Conservation (phyloP, 768 basidiomycete genomes). For the Serendipita vermifera region DNA sequence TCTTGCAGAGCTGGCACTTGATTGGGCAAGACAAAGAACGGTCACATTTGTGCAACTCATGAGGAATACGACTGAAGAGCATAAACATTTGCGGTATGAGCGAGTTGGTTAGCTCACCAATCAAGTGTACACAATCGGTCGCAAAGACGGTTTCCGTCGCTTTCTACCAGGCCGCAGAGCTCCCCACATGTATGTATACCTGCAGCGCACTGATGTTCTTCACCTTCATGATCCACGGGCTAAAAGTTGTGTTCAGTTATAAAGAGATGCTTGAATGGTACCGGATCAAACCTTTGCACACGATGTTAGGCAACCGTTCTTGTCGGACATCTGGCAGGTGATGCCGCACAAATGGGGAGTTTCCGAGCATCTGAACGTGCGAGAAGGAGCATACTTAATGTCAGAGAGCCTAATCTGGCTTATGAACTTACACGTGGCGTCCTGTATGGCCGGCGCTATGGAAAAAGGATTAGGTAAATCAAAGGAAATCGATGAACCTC, state of each 20-base stretch:
- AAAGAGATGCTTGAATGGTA: neutral
- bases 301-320: conserved; percentile 36
- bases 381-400: neutral
- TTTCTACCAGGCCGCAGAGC: conserved; percentile 19
- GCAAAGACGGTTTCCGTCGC: neutral
- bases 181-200: conserved; percentile 42
- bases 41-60: conserved; percentile 39
- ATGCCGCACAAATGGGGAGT: conserved; percentile 43
- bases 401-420: neutral
- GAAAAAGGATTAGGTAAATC: neutral
- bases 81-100: neutral
- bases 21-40: conserved; percentile 37
- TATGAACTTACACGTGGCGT: conserved; percentile 35
- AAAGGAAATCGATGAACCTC: conserved; percentile 15
- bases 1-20: conserved; percentile 41
- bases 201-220: conserved; percentile 42
- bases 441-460: conserved; percentile 45
- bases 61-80: conserved; percentile 17
- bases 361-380: conserved; percentile 34
- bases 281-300: conserved; percentile 42
- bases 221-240: conserved; percentile 37
- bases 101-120: neutral
- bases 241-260: conserved; percentile 17
- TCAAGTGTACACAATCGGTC: neutral
- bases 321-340: conserved; percentile 33